phyloP scores from a whole-genome alignment of 78 protist species.

The Polysphondylium violaceum region DNA sequence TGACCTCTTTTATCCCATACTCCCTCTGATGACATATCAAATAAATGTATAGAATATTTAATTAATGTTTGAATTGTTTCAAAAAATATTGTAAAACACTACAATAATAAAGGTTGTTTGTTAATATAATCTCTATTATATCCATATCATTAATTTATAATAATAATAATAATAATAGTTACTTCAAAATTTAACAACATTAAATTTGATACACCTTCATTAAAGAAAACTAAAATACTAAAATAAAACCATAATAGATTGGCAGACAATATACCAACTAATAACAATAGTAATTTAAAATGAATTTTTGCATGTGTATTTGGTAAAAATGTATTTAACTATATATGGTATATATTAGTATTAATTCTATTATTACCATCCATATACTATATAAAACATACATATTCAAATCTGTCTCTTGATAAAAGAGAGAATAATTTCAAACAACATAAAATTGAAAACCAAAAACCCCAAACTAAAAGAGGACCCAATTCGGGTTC shows the following conservation, averaged over 20 bases:
- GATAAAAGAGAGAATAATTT: constrained; percentile 79
- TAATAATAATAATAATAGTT: neutral
- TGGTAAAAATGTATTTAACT: constrained; percentile 81
- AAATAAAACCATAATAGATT: constrained; percentile 66
- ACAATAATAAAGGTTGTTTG: neutral
- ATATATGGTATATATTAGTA: neutral
- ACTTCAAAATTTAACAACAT: constrained; percentile 78
- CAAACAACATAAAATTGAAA: constrained; percentile 73
- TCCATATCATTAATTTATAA: neutral
- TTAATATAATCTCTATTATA: neutral
- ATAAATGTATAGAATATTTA: constrained; percentile 88
- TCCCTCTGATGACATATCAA: constrained; percentile 73
- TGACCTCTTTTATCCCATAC: constrained; percentile 86
- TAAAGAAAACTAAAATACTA: constrained; percentile 39
- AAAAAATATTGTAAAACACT: constrained; percentile 82
- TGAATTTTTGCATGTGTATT: constrained; percentile 78
- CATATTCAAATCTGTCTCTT: constrained; percentile 85
- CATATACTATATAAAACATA: constrained; percentile 24
- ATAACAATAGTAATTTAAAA: constrained; percentile 46
- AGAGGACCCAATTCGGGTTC: constrained; percentile 32
- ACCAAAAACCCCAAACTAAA: constrained; percentile 80
- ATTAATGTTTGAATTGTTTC: constrained; percentile 88
- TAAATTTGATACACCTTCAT: constrained; percentile 58
- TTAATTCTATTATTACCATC: neutral
- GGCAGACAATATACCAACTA: constrained; percentile 37